Evolutionary conservation across 163 green algal genomes (phyloP).

Genomic region (Volvox carteri): DNA sequence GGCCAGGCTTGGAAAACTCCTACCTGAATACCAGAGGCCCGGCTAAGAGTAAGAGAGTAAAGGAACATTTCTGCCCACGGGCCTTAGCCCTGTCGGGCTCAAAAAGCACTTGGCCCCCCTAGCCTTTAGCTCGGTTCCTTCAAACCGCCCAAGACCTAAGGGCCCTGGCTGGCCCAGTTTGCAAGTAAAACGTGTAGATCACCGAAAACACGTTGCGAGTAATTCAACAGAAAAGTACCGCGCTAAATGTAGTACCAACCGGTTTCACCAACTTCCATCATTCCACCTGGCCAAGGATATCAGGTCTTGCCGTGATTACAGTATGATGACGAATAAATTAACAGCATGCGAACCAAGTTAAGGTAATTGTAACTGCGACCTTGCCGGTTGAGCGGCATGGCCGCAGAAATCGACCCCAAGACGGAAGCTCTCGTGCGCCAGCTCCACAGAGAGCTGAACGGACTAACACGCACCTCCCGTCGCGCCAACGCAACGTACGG

Average conservation of each 20-base stretch:
- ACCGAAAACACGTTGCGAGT: too few species aligned
- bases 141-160: background rate
- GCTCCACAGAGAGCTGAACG: slow-evolving; percentile 61
- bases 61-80: slow-evolving; percentile 66
- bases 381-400: slow-evolving; percentile 21
- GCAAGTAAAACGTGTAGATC: background rate
- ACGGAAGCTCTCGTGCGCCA: slow-evolving; percentile 39
- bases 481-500: background rate
- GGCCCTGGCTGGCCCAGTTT: background rate
- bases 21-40: slow-evolving; percentile 89
- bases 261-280: too few species aligned
- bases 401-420: slow-evolving; percentile 43
- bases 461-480: slow-evolving; percentile 58
- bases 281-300: too few species aligned
- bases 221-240: background rate
- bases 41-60: slow-evolving; percentile 94
- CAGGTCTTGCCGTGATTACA: too few species aligned
- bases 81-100: background rate
- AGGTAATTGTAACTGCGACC: background rate
- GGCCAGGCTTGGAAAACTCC: background rate
- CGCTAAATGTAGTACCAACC: background rate
- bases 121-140: background rate
- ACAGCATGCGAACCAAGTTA: too few species aligned
- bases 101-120: background rate
- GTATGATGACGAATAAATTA: too few species aligned